phyloP scores from a whole-genome alignment of 2,329 filamentous ascomycete genomes.

The Fusarium sp. region DNA sequence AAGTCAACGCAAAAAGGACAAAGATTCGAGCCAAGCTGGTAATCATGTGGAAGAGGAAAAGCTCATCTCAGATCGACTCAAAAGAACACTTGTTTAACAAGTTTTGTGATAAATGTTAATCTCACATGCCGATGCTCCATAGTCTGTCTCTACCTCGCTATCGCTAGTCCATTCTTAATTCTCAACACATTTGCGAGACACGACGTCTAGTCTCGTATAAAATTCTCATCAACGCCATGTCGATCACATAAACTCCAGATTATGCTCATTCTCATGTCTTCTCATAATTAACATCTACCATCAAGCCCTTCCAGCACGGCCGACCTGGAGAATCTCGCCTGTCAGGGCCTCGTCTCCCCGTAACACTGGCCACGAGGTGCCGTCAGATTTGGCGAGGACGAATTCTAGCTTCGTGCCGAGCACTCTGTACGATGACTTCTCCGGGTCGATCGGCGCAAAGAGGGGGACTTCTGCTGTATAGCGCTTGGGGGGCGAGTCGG shows the following conservation, averaged over 20 bases:
- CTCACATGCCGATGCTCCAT: background rate
- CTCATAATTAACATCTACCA: background rate
- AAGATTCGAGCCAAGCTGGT: background rate
- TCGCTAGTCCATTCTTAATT: constrained; percentile 12
- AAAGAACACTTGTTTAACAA: background rate
- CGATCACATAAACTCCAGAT: constrained; percentile 28
- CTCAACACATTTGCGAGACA: background rate
- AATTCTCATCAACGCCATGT: constrained; percentile 24
- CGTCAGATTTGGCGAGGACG: constrained; percentile 75
- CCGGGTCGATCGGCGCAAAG: constrained; percentile 79
- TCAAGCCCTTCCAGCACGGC: constrained; percentile 72
- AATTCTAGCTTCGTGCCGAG: constrained; percentile 91
- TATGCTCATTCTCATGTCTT: constrained; percentile 17
- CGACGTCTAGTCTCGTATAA: background rate
- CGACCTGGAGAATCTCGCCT: constrained; percentile 88
- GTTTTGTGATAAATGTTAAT: background rate
- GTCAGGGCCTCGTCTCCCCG: constrained; percentile 76
- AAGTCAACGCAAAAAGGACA: background rate
- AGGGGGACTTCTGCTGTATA: constrained; percentile 79
- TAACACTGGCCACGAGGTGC: constrained; percentile 84
- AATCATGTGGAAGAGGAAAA: no score
- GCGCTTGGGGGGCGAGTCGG: constrained; percentile 79
- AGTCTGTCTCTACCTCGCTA: background rate
- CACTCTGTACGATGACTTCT: constrained; percentile 80
- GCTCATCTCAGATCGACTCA: background rate